Conservation (phyloP, 352 stramenopile species). For the Globisporangium cylindrosporum region DNA sequence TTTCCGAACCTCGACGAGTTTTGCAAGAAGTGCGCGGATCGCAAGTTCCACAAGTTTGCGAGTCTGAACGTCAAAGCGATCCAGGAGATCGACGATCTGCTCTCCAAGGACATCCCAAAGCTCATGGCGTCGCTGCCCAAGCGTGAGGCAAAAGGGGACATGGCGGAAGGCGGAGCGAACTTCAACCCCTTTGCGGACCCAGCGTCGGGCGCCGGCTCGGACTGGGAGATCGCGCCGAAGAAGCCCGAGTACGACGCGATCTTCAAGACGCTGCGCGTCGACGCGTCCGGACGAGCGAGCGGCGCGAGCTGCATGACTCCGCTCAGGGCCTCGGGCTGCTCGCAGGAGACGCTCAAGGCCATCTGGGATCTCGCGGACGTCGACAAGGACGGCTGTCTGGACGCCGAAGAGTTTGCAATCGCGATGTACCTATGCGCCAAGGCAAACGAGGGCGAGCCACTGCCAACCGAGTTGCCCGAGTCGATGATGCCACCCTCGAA, state of each 20-base stretch:
- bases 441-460: conserved; percentile 62
- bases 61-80: conserved; percentile 94
- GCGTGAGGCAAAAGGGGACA: conserved; percentile 22
- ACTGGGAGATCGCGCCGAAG: conserved; percentile 67
- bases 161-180: conserved; percentile 9
- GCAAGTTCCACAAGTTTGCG: conserved; percentile 91
- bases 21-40: conserved; percentile 63
- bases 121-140: conserved; percentile 84
- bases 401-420: conserved; percentile 89
- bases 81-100: conserved; percentile 97
- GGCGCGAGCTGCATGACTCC: conserved; percentile 79
- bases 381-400: conserved; percentile 85
- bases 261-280: conserved; percentile 68
- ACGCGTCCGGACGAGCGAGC: conserved; percentile 51
- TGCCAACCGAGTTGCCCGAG: conserved; percentile 59
- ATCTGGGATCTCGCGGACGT: conserved; percentile 92
- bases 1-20: conserved; percentile 94
- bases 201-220: conserved; percentile 12
- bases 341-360: conserved; percentile 66
- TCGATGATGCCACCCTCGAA: conserved; percentile 62
- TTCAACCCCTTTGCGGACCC: conserved; percentile 36
- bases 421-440: conserved; percentile 86
- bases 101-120: conserved; percentile 95
- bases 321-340: conserved; percentile 59
- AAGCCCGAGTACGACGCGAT: conserved; percentile 84